Evolutionary conservation across 164 flowering plant genomes (phyloP), one percentile per base, ranked within the genome.

Genomic region (Liriodendron chinense): DNA sequence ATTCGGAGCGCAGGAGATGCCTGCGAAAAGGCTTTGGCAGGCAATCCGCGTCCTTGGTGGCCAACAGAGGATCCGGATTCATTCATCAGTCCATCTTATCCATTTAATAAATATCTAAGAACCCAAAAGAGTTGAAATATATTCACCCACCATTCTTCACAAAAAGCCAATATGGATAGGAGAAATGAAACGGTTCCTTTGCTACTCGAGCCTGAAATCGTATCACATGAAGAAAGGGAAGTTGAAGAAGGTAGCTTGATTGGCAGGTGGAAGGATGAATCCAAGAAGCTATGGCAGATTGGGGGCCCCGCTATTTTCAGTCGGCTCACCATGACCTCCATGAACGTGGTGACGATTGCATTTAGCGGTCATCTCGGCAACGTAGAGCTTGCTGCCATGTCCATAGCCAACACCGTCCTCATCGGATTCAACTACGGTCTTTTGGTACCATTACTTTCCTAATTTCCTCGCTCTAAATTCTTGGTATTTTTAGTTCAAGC

Each of bases 361-460:
- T 89, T 89, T 64, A 87, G 88, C 3, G 94, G 92, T 70, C 92
- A 89, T 73, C 75, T 89, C 61, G 91, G 92, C 1, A 89, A 88
- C 24, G 81, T 87, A 21, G 85, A 88, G 48, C 90, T 91, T 71
- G 91, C 92, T 26, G 77, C 94, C 48, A 73, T 90, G 50, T 85
- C 94, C 81, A 85, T 89, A 9, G 87, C 87, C 72, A 83, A 74
- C 72, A 82, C 79, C 8, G 90, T 89, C 61, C 75, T 89, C 43
- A 84, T 85, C 20, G 90, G 90, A 57, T 87, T 89, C 80, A 82
- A 74, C 70, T 87, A 86, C 22, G 90, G 90, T 65, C 84, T 83
- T 74, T 43, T 87, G 82, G 87, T 85, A 78, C 16, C 57, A 50
- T 2, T 50, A 50, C 1, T 50, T 9, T 50, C 57, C 57, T 50